Percentiles rank a stretch among this genome's conserved stretches.
Evolutionary conservation across 2,329 filamentous ascomycete genomes (phyloP).

Genomic region (Aspergillus novoparasiticus): DNA sequence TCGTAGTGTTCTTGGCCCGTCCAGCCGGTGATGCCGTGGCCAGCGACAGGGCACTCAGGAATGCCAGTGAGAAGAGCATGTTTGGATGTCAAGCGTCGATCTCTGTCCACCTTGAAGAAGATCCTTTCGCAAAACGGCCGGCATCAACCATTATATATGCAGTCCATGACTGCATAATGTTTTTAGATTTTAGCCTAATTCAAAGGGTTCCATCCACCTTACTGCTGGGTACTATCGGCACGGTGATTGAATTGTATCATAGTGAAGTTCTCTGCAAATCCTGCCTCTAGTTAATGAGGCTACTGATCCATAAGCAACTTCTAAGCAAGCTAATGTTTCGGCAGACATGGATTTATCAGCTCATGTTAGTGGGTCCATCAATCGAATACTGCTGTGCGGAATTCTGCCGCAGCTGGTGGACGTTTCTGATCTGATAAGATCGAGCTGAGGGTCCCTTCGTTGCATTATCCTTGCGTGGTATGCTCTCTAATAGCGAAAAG

Average conservation of each 20-base stretch:
- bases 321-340: not conserved
- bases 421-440: not conserved
- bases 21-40: conserved; percentile 4
- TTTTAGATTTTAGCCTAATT: not conserved
- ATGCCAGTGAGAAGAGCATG: conserved; percentile 4
- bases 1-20: not conserved
- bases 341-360: not conserved
- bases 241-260: not conserved
- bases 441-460: not conserved
- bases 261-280: not conserved
- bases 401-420: not conserved
- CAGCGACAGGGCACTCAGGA: conserved; percentile 19
- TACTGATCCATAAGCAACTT: conserved; percentile 1
- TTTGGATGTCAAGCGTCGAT: not conserved
- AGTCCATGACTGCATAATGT: not conserved
- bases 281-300: not conserved
- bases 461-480: not conserved
- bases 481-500: no score
- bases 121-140: not conserved
- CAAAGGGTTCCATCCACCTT: not conserved
- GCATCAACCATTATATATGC: not conserved
- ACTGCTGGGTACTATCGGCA: not conserved
- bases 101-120: not conserved
- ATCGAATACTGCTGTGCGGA: not conserved
- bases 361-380: not conserved